These are phyloP conservation scores for Speleostelium caveatum DNA, from an alignment of 78 protist genomes.

Conservation along the genomic window DNA sequence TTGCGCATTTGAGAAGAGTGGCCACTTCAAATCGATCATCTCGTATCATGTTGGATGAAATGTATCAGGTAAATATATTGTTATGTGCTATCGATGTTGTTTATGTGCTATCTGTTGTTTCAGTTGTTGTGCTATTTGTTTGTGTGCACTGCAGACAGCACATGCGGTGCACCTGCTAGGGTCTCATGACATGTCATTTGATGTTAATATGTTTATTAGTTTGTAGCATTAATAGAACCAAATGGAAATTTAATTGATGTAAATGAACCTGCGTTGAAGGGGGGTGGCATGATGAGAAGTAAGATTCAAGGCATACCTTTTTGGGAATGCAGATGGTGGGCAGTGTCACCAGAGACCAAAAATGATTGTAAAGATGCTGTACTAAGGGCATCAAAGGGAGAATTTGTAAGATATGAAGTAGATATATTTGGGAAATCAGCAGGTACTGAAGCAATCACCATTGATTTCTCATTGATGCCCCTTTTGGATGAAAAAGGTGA, in stretches of 20 bases:
- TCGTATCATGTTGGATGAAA: slow-evolving; percentile 75
- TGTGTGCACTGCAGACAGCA: too few relatives aligned
- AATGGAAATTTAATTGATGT: slow-evolving; percentile 70
- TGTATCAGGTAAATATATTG: slow-evolving; percentile 60
- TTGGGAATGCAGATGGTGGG: slow-evolving; percentile 82
- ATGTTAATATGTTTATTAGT: too few relatives aligned
- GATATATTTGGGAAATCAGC: slow-evolving; percentile 79
- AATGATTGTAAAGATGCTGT: slow-evolving; percentile 40
- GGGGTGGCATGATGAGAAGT: slow-evolving; percentile 72
- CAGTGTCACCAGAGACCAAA: slow-evolving; percentile 17
- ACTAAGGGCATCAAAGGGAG: slow-evolving; percentile 40
- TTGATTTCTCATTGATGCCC: slow-evolving; percentile 75
- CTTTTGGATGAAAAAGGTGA: slow-evolving; percentile 63
- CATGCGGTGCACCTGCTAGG: too few relatives aligned
- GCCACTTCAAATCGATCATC: slow-evolving; percentile 36
- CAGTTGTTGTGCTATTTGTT: too few relatives aligned
- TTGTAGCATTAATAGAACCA: slow-evolving; percentile 61
- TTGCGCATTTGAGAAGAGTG: slow-evolving; percentile 1
- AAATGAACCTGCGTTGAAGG: slow-evolving; percentile 77
- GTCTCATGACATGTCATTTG: too few relatives aligned
- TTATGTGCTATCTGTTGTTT: too few relatives aligned
- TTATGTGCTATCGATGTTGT: too few relatives aligned
- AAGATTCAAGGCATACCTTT: slow-evolving; percentile 61
- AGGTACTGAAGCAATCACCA: slow-evolving; percentile 64
- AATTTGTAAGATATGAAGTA: slow-evolving; percentile 48